Percentiles rank a stretch among this genome's conserved stretches.
Evolutionary conservation across 768 basidiomycete species (phyloP).

Genomic region (Russula ochroleuca): DNA sequence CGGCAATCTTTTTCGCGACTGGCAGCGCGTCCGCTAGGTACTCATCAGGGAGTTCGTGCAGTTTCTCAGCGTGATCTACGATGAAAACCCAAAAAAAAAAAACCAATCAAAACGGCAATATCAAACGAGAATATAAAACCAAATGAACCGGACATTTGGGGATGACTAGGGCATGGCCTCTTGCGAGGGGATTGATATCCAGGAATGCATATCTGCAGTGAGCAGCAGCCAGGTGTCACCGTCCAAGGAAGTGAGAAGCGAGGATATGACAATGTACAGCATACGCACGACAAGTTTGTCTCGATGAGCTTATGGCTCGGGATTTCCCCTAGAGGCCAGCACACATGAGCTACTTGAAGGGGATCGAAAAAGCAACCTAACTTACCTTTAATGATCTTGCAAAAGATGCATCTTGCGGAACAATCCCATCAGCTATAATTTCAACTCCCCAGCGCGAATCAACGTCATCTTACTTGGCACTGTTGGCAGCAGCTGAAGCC

Average conservation of each 20-base stretch:
- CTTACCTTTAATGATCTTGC: slow-evolving; percentile 88
- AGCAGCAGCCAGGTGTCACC: background rate
- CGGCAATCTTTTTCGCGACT: slow-evolving; percentile 81
- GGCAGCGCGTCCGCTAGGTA: slow-evolving; percentile 72
- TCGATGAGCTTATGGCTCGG: slow-evolving; percentile 84
- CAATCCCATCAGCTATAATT: background rate
- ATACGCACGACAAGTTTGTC: slow-evolving; percentile 61
- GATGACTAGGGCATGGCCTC: slow-evolving; percentile 87
- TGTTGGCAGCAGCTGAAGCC: background rate
- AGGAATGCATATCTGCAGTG: slow-evolving; percentile 73
- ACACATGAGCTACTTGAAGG: background rate
- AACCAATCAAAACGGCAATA: background rate
- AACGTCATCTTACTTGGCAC: slow-evolving; percentile 11
- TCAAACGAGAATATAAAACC: background rate
- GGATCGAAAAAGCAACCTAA: too few relatives aligned
- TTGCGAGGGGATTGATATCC: slow-evolving; percentile 87
- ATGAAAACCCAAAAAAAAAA: background rate
- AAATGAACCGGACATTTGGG: slow-evolving; percentile 81
- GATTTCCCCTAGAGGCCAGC: slow-evolving; percentile 61
- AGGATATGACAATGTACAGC: background rate
- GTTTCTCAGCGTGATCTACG: slow-evolving; percentile 77
- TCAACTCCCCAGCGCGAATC: background rate
- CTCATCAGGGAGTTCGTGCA: slow-evolving; percentile 86
- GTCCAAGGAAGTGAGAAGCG: background rate
- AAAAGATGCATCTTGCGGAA: slow-evolving; percentile 67